These are phyloP conservation scores for Pisolithus sp. DNA, from an alignment of 768 basidiomycete species.

Conservation along the genomic window DNA sequence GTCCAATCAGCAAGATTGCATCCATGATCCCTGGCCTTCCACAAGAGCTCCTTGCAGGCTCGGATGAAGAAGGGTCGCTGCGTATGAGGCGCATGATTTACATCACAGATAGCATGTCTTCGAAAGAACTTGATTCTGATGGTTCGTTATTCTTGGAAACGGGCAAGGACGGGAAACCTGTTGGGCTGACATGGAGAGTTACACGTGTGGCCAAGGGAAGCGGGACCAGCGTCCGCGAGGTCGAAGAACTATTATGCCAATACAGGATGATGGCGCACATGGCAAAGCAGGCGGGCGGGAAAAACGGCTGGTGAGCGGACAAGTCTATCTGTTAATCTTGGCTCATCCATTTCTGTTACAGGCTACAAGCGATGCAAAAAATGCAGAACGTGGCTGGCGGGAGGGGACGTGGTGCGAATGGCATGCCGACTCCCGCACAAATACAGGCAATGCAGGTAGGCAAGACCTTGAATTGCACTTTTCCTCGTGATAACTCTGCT, in stretches of 20 bases:
- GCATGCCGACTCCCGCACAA: constrained; percentile 88
- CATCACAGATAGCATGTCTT: constrained; percentile 98
- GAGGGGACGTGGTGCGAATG: constrained; percentile 78
- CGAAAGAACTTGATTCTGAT: constrained; percentile 89
- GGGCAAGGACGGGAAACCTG: constrained; percentile 77
- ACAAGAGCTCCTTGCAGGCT: constrained; percentile 83
- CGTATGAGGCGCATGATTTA: constrained; percentile 98
- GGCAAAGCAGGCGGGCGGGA: constrained; percentile 96
- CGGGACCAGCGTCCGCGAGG: constrained; percentile 92
- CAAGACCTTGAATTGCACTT: constrained; percentile 3
- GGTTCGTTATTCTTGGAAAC: constrained; percentile 84
- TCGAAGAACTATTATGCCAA: constrained; percentile 95
- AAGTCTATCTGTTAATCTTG: constrained; percentile 2
- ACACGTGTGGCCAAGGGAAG: constrained; percentile 87
- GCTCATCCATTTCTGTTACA: constrained; percentile 20
- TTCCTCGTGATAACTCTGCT: constrained; percentile 5
- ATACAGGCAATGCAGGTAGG: constrained; percentile 90
- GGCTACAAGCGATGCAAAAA: constrained; percentile 86
- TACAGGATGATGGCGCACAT: constrained; percentile 99
- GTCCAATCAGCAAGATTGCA: constrained; percentile 97
- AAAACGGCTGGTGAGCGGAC: constrained; percentile 77
- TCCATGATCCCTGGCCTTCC: constrained; percentile 98
- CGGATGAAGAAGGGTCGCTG: constrained; percentile 85
- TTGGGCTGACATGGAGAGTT: constrained; percentile 85
- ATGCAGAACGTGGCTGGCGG: constrained; percentile 85